Base-by-base conservation (phyloP, 305 asterid genomes). In the Fraxinus sp. region DNA sequence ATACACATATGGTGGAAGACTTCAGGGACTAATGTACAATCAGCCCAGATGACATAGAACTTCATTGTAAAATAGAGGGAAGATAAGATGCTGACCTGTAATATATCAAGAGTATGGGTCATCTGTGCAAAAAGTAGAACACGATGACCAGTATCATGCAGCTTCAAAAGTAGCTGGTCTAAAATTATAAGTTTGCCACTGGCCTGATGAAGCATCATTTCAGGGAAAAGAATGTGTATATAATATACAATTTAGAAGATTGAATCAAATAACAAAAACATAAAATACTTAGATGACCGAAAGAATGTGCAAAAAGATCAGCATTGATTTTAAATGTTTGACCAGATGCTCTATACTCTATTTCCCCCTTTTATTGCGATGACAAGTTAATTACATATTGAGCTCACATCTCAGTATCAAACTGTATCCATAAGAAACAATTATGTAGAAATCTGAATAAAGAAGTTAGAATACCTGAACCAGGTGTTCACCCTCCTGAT, bases 401-500 rank as follows among this genome's bases (percentile, higher is more conserved):
- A 24, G 24, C 76, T 57, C 28, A 80, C 37, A 44, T 77, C 79
- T 52, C 64, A 72, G 79, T 72, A 80, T 73, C 64, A 74, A 82
- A 71, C 44, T 30, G 66, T 78, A 81, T 36, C 77, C 59, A 44
- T 36, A 44, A 16, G 11, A 71, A 44, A 71, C 70, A 20, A n/a
- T 9, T 70, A 68, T 59, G 71, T 36, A 55, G 78, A 80, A 46
- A 82, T 55, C 33, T 82, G 52, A 57, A 79, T n/a, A 5, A 66
- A 36, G 81, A 79, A 74, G 78, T 46, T 44, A 57, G 79, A 76
- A 80, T 92, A 94, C 99, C 99, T 91, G 92, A 85, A 95, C 94
- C 80, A 95, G 92, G 92, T 95, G 99, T 86, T 95, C 98, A 35
- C 99, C 99, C 90, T 95, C 99, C 90, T 93, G 92, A 88, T 90